A percentile compares a stretch with the other conserved stretches of the same genome.
Evolutionary conservation across 164 flowering plant species (phyloP).

Genomic region (Paratinospora sagittata): DNA sequence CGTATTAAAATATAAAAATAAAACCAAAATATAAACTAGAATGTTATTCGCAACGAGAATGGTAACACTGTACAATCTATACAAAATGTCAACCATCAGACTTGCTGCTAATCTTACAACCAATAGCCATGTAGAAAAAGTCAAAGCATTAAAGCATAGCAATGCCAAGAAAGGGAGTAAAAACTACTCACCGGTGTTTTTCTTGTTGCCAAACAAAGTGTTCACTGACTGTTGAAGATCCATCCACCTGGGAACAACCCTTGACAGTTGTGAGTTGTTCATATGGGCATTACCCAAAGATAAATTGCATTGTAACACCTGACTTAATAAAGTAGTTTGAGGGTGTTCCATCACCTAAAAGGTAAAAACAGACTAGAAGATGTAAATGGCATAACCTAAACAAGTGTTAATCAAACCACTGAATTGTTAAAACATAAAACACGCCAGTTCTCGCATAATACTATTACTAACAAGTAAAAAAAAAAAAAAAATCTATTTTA

Average conservation of each 20-base stretch:
- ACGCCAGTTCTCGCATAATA: neutral
- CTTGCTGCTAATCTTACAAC: neutral
- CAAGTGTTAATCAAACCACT: neutral
- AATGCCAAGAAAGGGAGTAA: neutral
- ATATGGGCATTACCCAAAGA: conserved; percentile 45
- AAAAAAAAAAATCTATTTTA: neutral
- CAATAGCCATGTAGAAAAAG: neutral
- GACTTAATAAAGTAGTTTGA: conserved; percentile 54
- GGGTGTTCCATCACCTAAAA: conserved; percentile 77
- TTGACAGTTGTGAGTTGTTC: conserved; percentile 30
- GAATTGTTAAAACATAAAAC: neutral
- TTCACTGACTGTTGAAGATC: conserved; percentile 71
- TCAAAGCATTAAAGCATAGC: neutral
- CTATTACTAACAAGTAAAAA: no score
- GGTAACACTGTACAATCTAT: no score
- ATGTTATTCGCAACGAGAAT: no score
- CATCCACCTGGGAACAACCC: conserved; percentile 47
- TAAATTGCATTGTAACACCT: conserved; percentile 53
- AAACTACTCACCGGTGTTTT: conserved; percentile 34
- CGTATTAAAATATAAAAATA: no score
- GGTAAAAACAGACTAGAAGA: neutral
- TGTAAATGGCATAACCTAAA: neutral
- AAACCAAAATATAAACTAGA: no score
- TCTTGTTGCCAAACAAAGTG: conserved; percentile 62
- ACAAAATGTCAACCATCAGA: no score